These are phyloP conservation scores for Steccherinum ochraceum DNA, from an alignment of 768 basidiomycete species.

Conservation along the genomic window DNA sequence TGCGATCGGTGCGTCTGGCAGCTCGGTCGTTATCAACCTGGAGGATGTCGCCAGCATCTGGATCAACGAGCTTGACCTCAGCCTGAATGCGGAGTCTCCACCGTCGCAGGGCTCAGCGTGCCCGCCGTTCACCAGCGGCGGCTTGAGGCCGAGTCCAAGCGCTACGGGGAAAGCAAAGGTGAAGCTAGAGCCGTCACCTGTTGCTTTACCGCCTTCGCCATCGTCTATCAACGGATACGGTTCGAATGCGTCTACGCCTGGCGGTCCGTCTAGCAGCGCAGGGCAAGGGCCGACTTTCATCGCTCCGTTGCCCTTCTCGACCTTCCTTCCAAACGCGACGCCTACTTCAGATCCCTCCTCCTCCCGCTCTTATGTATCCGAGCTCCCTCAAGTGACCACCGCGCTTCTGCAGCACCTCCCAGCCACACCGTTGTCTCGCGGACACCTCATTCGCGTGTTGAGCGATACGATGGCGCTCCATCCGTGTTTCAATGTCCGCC, in stretches of 20 bases:
- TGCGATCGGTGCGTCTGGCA: constrained; percentile 32
- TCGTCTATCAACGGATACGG: not conserved
- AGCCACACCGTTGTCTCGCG: constrained; percentile 28
- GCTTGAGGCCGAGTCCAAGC: constrained; percentile 2
- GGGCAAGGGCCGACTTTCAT: not conserved
- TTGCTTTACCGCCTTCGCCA: constrained; percentile 18
- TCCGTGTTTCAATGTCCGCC: constrained; percentile 43
- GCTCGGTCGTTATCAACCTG: constrained; percentile 46
- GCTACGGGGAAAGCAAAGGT: constrained; percentile 15
- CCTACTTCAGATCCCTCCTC: constrained; percentile 9
- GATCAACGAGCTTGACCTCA: constrained; percentile 47
- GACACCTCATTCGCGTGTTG: constrained; percentile 32
- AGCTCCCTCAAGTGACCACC: constrained; percentile 28
- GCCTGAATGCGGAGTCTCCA: constrained; percentile 22
- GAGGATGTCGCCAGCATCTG: constrained; percentile 57
- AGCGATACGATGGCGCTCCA: constrained; percentile 39
- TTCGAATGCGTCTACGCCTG: not conserved
- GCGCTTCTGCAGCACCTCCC: constrained; percentile 36
- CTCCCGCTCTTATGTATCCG: constrained; percentile 19
- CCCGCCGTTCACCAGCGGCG: constrained; percentile 4
- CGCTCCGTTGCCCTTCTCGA: constrained; percentile 5
- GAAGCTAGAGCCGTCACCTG: constrained; percentile 30
- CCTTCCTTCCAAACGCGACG: constrained; percentile 6
- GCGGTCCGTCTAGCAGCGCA: not conserved
- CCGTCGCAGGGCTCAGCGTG: constrained; percentile 9